Percentiles rank a stretch among this genome's conserved stretches.
These are phyloP conservation scores for Nectriaceae sp. DNA, from an alignment of 2,329 filamentous ascomycete species.

Conservation along the genomic window DNA sequence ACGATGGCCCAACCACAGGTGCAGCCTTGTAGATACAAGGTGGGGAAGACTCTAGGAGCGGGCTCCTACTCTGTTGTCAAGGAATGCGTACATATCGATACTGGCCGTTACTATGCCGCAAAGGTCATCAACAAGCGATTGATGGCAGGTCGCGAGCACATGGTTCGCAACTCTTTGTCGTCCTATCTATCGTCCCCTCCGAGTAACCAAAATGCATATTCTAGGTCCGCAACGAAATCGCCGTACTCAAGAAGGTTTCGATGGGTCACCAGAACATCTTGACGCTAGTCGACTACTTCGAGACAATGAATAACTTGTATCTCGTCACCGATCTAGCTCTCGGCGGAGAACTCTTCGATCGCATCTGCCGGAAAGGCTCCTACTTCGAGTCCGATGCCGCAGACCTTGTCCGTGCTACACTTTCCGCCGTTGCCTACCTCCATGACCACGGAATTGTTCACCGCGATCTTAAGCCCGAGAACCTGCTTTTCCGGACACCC, in stretches of 20 bases:
- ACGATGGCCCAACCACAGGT: conserved; percentile 57
- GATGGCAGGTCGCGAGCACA: conserved; percentile 97
- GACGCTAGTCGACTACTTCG: conserved; percentile 97
- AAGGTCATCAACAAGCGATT: conserved; percentile 99
- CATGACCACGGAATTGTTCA: conserved; percentile 99
- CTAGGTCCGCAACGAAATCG: conserved; percentile 95
- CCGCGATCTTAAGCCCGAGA: conserved; percentile 96
- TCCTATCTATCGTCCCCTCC: conserved; percentile 2
- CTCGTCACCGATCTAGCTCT: conserved; percentile 96
- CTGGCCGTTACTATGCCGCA: conserved; percentile 94
- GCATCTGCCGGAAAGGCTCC: conserved; percentile 96
- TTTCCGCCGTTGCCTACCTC: conserved; percentile 97
- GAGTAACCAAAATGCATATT: conserved; percentile 17
- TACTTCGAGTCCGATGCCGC: conserved; percentile 98
- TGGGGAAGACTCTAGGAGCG: conserved; percentile 94
- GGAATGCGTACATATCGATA: conserved; percentile 98
- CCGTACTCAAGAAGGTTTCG: conserved; percentile 94
- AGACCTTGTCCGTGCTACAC: conserved; percentile 88
- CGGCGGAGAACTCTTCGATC: conserved; percentile 95
- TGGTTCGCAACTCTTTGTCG: conserved; percentile 60
- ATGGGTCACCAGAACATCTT: conserved; percentile 99
- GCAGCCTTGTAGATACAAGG: conserved; percentile 97
- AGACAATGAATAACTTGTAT: conserved; percentile 99
- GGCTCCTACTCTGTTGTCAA: conserved; percentile 98
- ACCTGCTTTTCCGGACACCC: conserved; percentile 92